These are phyloP conservation scores for Aspergillus thermomutatus DNA, from an alignment of 2,329 filamentous ascomycete genomes.

Conservation along the genomic window DNA sequence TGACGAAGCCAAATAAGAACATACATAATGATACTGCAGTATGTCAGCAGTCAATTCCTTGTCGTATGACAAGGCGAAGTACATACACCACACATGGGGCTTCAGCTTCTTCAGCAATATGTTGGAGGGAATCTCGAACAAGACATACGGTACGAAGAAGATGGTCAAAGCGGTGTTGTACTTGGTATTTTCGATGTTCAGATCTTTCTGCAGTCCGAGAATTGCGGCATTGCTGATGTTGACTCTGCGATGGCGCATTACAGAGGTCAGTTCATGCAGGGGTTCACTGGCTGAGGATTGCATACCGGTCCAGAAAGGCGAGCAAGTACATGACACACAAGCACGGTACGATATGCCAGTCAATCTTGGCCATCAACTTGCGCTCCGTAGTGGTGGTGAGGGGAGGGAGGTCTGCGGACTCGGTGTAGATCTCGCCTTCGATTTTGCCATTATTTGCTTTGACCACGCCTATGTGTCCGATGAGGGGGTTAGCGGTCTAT, in stretches of 20 bases:
- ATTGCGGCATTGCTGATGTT: conserved; percentile 76
- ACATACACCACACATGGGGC: conserved; percentile 63
- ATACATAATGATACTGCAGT: conserved; percentile 67
- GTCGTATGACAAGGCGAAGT: not conserved
- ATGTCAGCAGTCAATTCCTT: not conserved
- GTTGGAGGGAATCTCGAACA: conserved; percentile 65
- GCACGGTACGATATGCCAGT: conserved; percentile 68
- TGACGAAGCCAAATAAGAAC: conserved; percentile 75
- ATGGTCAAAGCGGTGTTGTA: conserved; percentile 77
- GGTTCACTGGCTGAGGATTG: not conserved
- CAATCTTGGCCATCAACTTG: conserved; percentile 66
- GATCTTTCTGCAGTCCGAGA: conserved; percentile 62
- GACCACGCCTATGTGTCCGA: conserved; percentile 4
- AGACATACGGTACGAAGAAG: conserved; percentile 76
- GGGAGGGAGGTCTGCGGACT: conserved; percentile 23
- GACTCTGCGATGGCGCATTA: conserved; percentile 47
- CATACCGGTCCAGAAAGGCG: conserved; percentile 59
- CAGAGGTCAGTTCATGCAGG: not conserved
- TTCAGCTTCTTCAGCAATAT: conserved; percentile 66
- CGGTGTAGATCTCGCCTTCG: conserved; percentile 17
- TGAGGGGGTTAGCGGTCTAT: not conserved
- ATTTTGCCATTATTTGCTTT: conserved; percentile 12
- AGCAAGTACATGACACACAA: conserved; percentile 69
- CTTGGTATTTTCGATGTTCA: conserved; percentile 55
- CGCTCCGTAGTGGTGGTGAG: conserved; percentile 50